Base-by-base conservation (phyloP, 2,329 filamentous ascomycete species). In the Phoma sp. region DNA sequence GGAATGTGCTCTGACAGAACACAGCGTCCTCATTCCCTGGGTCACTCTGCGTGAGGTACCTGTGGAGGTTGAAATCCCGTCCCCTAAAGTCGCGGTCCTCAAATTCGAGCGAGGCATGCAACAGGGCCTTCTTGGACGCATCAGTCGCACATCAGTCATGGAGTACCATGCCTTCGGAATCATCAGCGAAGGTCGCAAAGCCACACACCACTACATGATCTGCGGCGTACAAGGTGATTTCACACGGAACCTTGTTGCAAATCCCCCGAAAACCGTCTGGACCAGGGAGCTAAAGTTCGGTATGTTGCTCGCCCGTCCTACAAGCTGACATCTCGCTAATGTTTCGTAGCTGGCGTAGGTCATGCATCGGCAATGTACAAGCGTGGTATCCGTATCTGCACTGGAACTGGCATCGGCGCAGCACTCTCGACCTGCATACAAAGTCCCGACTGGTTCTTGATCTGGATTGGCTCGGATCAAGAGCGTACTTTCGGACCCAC, bases 161-260 rank as follows among this genome's bases (percentile, higher is more conserved):
- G 70, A 73, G 59, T 73, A 73, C 45, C 70, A 73, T 41, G 70
- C 70, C 7, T 73, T 73, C 42, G 70, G 70, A 2, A 72, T 73
- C 57, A 73, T 73, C 46, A 73, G 70, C 48, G 67, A 69, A 47
- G 68, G 69, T 14, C 60, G 66, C 13, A 67, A 72, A 25, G 57
- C 68, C 5, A 52, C 53, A 0, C 51, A 64, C 43, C 70, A 73
- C 40, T 73, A 73, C 58, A 71, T 73, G 69, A 70, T 73, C 44
- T 73, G 70, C 35, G 70, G 70, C 52, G 70, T 73, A 7, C 70
- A 73, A 52, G 70, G 70, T n/a, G 70, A 73, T 55, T 73, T 73
- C 44, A 73, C 70, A 3, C 67, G 60, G 27, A 56, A 64, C 7
- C 66, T 73, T 9, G 70, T 73, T 25, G 60, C 60, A 22, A 64